These are phyloP conservation scores for Coniochaeta pulveracea DNA, from an alignment of 2,329 filamentous ascomycete genomes.

Conservation along the genomic window DNA sequence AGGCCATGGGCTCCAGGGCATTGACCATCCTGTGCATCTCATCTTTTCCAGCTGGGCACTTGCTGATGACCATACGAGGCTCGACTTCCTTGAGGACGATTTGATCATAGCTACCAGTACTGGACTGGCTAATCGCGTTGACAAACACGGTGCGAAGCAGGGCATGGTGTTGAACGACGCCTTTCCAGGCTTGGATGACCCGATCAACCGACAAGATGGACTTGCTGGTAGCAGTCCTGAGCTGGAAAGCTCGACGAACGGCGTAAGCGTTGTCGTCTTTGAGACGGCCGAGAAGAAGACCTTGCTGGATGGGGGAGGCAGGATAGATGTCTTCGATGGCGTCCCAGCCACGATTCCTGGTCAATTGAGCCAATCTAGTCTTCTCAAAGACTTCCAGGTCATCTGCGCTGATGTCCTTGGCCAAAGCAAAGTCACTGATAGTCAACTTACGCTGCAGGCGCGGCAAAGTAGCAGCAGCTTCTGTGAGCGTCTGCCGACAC, in stretches of 20 bases:
- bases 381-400: conserved; percentile 30
- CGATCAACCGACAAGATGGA: conserved; percentile 6
- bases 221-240: conserved; percentile 4
- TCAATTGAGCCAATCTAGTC: conserved; percentile 27
- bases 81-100: conserved; percentile 14
- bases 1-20: conserved; percentile 16
- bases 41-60: conserved; percentile 5
- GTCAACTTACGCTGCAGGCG: conserved; percentile 4
- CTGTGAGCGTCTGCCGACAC: conserved; percentile 12
- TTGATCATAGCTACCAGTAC: conserved; percentile 13
- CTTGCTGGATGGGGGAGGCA: conserved; percentile 13
- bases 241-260: conserved; percentile 9
- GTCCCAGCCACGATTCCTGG: conserved; percentile 12
- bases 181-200: conserved; percentile 13
- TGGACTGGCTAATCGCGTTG: conserved; percentile 9
- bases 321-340: conserved; percentile 13
- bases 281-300: conserved; percentile 11
- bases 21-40: conserved; percentile 19
- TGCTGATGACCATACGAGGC: conserved; percentile 4
- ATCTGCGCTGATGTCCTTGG: conserved; percentile 24
- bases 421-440: conserved; percentile 10
- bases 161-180: conserved; percentile 14
- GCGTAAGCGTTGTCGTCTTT: conserved; percentile 12
- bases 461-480: conserved; percentile 9
- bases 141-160: conserved; percentile 18